phyloP scores from a whole-genome alignment of 106 monocot genomes.

The Phalaenopsis aphrodite region DNA sequence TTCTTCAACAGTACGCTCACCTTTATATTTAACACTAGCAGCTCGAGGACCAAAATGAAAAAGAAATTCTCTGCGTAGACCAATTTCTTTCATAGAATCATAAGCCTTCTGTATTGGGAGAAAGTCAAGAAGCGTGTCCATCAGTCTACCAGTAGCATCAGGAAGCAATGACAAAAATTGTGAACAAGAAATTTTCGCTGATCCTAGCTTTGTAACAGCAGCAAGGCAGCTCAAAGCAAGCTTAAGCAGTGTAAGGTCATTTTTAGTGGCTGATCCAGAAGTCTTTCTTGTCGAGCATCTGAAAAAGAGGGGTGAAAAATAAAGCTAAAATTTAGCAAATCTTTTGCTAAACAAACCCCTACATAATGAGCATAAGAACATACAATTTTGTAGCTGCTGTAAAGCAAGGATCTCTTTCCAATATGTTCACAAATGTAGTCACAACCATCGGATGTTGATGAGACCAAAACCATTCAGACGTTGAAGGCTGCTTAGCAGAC shows the following conservation, averaged over 20 bases:
- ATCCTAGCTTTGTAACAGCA: slow-evolving; percentile 75
- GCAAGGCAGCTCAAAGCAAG: slow-evolving; percentile 85
- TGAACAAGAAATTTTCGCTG: slow-evolving; percentile 73
- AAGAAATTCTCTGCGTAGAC: slow-evolving; percentile 80
- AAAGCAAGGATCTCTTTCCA: slow-evolving; percentile 64
- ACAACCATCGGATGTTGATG: slow-evolving; percentile 68
- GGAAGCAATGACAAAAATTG: slow-evolving; percentile 75
- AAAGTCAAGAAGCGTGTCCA: slow-evolving; percentile 90
- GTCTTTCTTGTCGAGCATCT: slow-evolving; percentile 32
- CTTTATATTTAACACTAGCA: slow-evolving; percentile 41
- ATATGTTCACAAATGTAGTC: slow-evolving; percentile 63
- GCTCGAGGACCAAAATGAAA: slow-evolving; percentile 86
- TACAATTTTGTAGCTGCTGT: slow-evolving; percentile 54
- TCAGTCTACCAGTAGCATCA: slow-evolving; percentile 77
- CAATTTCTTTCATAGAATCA: slow-evolving; percentile 75
- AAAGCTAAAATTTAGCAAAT: neutral
- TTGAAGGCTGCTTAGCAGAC: slow-evolving; percentile 53
- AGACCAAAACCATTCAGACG: slow-evolving; percentile 84
- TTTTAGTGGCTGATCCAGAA: slow-evolving; percentile 32
- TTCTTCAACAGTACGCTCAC: slow-evolving; percentile 58
- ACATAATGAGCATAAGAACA: slow-evolving; percentile 5
- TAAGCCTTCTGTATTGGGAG: slow-evolving; percentile 69
- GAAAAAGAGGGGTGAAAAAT: neutral
- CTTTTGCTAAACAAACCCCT: neutral
- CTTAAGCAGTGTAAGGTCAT: slow-evolving; percentile 60